Percentiles rank a stretch among this genome's conserved stretches.
Conservation (phyloP, 768 basidiomycete genomes). For the Rhodotorula graminis region DNA sequence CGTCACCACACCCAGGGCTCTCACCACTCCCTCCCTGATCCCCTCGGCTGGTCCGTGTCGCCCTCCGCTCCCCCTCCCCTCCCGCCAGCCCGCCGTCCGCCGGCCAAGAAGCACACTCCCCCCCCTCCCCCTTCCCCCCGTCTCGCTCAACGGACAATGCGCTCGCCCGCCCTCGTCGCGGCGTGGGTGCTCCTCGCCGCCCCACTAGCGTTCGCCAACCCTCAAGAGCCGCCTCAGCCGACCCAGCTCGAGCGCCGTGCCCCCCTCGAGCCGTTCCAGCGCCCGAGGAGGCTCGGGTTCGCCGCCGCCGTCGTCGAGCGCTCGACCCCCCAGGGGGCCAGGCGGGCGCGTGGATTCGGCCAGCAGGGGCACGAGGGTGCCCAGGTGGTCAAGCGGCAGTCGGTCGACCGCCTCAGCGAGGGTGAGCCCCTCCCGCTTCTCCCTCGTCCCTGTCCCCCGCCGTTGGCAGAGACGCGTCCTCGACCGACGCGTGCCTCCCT, state of each 20-base stretch:
- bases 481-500: no score
- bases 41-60: no score
- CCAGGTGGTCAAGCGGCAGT: not conserved
- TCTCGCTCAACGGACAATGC: not conserved
- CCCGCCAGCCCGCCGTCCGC: no score
- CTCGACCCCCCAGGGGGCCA: not conserved
- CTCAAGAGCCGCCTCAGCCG: not conserved
- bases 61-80: no score
- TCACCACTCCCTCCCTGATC: no score
- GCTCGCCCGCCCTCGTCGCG: not conserved
- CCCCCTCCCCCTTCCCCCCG: no score
- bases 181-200: not conserved
- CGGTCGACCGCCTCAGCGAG: not conserved
- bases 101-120: conserved; percentile 1
- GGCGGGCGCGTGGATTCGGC: not conserved
- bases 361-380: not conserved
- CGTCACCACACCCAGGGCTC: no score
- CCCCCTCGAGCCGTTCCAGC: not conserved
- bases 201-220: not conserved
- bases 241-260: not conserved
- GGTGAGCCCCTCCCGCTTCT: not conserved
- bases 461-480: no score
- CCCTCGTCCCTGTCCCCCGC: not conserved
- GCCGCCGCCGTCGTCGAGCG: not conserved
- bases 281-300: not conserved